These are phyloP conservation scores for Phaeomoniella chlamydospora DNA, from an alignment of 2,329 filamentous ascomycete species.

Conservation along the genomic window DNA sequence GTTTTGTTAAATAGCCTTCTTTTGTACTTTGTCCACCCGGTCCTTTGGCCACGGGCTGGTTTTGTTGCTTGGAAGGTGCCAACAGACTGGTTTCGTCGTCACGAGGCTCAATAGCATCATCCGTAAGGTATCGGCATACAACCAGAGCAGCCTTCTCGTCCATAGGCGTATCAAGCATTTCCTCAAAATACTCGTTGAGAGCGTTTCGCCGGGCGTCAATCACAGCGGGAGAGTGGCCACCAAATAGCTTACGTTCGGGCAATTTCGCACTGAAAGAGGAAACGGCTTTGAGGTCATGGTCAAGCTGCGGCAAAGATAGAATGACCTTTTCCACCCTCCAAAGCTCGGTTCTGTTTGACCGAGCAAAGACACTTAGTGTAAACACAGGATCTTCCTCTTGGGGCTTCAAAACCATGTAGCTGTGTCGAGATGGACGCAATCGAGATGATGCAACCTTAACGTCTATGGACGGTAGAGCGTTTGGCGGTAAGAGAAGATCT, in stretches of 20 bases:
- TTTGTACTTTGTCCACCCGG: constrained; percentile 56
- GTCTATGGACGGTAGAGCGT: constrained; percentile 72
- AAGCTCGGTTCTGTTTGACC: constrained; percentile 61
- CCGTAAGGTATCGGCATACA: constrained; percentile 74
- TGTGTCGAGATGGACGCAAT: constrained; percentile 82
- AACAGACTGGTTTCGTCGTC: constrained; percentile 38
- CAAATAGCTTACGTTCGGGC: constrained; percentile 77
- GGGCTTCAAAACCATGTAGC: constrained; percentile 63
- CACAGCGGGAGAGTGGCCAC: constrained; percentile 82
- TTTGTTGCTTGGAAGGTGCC: constrained; percentile 20
- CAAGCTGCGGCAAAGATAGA: constrained; percentile 63
- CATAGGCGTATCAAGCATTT: constrained; percentile 68
- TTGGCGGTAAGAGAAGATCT: constrained; percentile 70
- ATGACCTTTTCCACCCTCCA: constrained; percentile 95
- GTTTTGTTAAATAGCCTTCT: constrained; percentile 87
- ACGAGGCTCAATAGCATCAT: constrained; percentile 41
- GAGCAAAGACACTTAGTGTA: constrained; percentile 70
- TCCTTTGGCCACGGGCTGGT: constrained; percentile 7
- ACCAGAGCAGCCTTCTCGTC: constrained; percentile 63
- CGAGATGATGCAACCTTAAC: constrained; percentile 85
- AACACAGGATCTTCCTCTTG: constrained; percentile 89
- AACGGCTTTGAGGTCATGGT: constrained; percentile 64
- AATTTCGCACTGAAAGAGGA: constrained; percentile 59
- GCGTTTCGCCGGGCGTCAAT: constrained; percentile 73
- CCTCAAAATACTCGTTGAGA: constrained; percentile 73